Conservation (phyloP, 1,284 basidiomycete genomes). For the Moniliophthora roreri region DNA sequence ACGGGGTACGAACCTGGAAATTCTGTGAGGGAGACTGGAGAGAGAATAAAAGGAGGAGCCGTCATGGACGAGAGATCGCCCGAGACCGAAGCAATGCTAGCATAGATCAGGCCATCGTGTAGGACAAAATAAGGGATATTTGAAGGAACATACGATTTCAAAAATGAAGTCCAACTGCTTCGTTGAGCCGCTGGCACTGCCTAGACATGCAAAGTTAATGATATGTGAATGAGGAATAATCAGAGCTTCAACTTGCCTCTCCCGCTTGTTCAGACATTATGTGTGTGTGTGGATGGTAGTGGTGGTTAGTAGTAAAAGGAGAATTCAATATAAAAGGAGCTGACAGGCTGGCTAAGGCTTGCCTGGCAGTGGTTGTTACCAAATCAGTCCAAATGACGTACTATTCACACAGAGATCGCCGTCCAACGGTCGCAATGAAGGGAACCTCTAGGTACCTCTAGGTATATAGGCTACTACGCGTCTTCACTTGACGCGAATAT, state of each 20-base stretch:
- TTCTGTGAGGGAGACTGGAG: constrained; percentile 82
- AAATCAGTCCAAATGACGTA: too few species aligned
- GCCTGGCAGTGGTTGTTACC: too few species aligned
- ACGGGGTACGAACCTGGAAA: constrained; percentile 67
- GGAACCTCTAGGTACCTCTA: too few species aligned
- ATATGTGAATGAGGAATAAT: not conserved
- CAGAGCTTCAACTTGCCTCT: constrained; percentile 31
- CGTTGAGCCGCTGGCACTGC: constrained; percentile 75
- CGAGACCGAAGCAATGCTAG: constrained; percentile 78
- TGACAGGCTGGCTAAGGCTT: not conserved
- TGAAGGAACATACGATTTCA: constrained; percentile 67
- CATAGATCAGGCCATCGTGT: constrained; percentile 8
- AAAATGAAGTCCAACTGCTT: constrained; percentile 74
- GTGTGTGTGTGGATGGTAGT: not conserved
- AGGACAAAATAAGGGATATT: constrained; percentile 7
- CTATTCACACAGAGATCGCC: too few species aligned
- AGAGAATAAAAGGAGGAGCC: constrained; percentile 92
- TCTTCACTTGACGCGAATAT: too few species aligned
- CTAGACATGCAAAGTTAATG: constrained; percentile 33
- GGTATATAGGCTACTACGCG: too few species aligned
- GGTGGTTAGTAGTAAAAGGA: constrained; percentile 2
- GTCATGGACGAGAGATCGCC: constrained; percentile 95
- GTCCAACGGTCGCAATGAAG: too few species aligned
- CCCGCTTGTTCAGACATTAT: constrained; percentile 41
- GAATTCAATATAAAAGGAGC: not conserved